These are phyloP conservation scores for Didymella pinodella DNA, from an alignment of 2,329 filamentous ascomycete species.

Conservation along the genomic window DNA sequence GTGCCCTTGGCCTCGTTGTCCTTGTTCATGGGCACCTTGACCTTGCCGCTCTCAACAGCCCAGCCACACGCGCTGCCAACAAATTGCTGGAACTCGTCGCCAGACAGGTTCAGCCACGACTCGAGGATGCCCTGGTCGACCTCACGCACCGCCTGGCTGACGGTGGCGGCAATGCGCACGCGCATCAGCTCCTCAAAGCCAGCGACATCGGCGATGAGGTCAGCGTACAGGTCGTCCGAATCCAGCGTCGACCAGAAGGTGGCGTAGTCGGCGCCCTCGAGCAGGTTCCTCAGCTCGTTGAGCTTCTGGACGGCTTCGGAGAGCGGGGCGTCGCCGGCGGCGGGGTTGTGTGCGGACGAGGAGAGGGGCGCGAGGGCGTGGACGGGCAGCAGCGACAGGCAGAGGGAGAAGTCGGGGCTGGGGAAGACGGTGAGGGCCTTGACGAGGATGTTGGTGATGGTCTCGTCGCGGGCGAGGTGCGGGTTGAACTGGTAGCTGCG, in stretches of 20 bases:
- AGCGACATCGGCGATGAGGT: constrained; percentile 90
- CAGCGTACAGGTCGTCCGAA: constrained; percentile 93
- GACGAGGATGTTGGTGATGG: constrained; percentile 98
- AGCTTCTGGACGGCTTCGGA: constrained; percentile 92
- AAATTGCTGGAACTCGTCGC: constrained; percentile 59
- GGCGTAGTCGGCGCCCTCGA: constrained; percentile 88
- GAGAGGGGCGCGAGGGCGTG: constrained; percentile 72
- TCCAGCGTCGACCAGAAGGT: constrained; percentile 94
- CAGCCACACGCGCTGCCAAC: constrained; percentile 73
- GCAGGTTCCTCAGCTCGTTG: constrained; percentile 80
- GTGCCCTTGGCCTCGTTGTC: constrained; percentile 92
- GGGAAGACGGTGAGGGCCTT: constrained; percentile 98
- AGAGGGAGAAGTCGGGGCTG: constrained; percentile 91
- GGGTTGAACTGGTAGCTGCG: constrained; percentile 99
- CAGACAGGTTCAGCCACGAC: constrained; percentile 58
- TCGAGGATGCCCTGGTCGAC: constrained; percentile 62
- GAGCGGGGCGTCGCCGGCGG: constrained; percentile 71
- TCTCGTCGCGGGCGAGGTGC: constrained; percentile 94
- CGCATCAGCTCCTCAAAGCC: constrained; percentile 96
- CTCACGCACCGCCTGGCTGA: constrained; percentile 85
- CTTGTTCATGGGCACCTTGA: constrained; percentile 87
- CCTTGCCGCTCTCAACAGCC: constrained; percentile 72
- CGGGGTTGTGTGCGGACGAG: constrained; percentile 57
- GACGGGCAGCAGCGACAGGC: constrained; percentile 90
- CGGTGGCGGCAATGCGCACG: constrained; percentile 84